Base-by-base conservation (phyloP, 2,329 filamentous ascomycete species). In the Aspergillus brasiliensis region DNA sequence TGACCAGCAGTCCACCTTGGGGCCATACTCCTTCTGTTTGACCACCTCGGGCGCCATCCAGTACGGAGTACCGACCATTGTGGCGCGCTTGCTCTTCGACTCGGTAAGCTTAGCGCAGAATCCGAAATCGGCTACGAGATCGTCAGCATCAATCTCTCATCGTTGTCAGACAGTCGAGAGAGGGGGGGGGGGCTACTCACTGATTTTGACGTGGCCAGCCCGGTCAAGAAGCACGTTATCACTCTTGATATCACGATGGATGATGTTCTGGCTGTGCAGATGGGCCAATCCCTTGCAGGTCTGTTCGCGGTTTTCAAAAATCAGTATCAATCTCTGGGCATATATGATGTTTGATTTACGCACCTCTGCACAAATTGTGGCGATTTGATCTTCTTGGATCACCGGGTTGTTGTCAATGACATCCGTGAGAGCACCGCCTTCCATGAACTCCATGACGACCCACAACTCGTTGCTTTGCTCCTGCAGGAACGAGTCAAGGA, bases 401-500 rank as follows among this genome's bases (percentile, higher is more conserved):
- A 88, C 87, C 2, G 90, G 86, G 77, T 98, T 99, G 80, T 98
- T 97, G 78, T 99, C 95, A 78, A 99, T 99, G 62, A 99, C 92
- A 82, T 99, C 95, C 1, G 95, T 99, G 76, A 99, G 81, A 63
- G 95, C 91, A 80, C 95, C 95, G 70, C 95, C 95, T 80, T 99
- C 95, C 95, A 99, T 99, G 72, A 93, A 99, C 80, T 99, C 95
- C 95, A 99, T 97, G 55, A 99, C 94, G 10, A 99, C 92, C 95
- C 95, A 99, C n/a, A 99, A 85, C 76, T 99, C 95, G 57, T 91
- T 86, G 71, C 91, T 92, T 77, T 95, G 94, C 76, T 97, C 96
- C 71, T 95, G 91, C 73, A 99, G 81, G 83, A 98, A 99, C 3
- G 94, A 93, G 69, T 99, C 95, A 34, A 99, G 82, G 80, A 97